Conservation (phyloP, 768 basidiomycete genomes). For the Tulasnella calospora region DNA sequence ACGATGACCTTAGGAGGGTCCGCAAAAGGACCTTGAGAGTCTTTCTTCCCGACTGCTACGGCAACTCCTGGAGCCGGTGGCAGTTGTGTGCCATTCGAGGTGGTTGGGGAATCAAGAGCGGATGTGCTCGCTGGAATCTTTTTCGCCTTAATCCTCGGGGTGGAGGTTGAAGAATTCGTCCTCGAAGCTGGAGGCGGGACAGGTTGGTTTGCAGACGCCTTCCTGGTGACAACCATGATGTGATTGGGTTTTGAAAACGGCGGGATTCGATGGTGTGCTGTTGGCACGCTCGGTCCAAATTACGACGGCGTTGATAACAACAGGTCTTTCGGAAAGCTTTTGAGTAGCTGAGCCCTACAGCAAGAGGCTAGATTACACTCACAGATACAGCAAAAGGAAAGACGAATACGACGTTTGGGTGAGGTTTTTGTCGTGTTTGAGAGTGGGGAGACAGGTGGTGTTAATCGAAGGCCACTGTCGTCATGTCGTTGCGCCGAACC, state of each 20-base stretch:
- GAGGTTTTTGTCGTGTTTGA: not conserved
- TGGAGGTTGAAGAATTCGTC: conserved; percentile 11
- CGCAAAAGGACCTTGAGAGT: conserved; percentile 13
- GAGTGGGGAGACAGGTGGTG: not conserved
- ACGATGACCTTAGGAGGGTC: conserved; percentile 23
- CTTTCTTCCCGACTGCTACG: conserved; percentile 3
- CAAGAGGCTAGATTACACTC: not conserved
- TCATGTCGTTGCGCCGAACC: not conserved
- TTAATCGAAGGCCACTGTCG: not conserved
- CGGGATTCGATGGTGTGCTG: not conserved
- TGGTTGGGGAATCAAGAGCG: not conserved
- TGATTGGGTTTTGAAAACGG: not conserved
- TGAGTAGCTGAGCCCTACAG: not conserved
- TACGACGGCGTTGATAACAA: not conserved
- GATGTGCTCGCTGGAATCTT: conserved; percentile 3
- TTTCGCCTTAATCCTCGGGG: conserved; percentile 12
- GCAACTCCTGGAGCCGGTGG: not conserved
- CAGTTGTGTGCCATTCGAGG: not conserved
- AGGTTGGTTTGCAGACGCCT: not conserved
- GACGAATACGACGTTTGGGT: not conserved
- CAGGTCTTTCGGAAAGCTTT: not conserved
- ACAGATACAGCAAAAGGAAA: not conserved
- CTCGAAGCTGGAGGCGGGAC: not conserved
- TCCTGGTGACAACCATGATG: conserved; percentile 8
- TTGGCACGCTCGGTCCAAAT: not conserved